Percentiles rank a stretch among this genome's conserved stretches.
Conservation (phyloP, 1,139 yeast species). For the Geotrichum restrictum region DNA sequence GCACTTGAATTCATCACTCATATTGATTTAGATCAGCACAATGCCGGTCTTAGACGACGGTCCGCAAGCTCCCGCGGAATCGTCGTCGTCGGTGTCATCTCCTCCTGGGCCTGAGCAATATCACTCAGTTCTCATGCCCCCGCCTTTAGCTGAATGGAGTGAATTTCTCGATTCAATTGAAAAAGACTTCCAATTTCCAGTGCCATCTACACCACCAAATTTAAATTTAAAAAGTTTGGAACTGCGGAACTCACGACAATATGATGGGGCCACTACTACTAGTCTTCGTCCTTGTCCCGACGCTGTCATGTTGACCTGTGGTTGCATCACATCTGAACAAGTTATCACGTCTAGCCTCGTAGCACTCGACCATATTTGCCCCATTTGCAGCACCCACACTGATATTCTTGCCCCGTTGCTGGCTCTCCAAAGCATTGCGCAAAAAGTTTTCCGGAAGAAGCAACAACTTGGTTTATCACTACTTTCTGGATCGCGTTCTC, state of each 20-base stretch:
- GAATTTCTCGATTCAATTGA: constrained; percentile 32
- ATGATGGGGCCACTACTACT: too few relatives aligned
- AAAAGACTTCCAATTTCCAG: constrained; percentile 35
- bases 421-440: constrained; percentile 10
- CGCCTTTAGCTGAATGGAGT: constrained; percentile 30
- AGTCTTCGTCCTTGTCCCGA: constrained; percentile 8
- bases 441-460: constrained; percentile 9
- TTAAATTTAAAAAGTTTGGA: too few relatives aligned
- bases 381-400: constrained; percentile 15
- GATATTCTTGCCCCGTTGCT: constrained; percentile 16
- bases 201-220: constrained; percentile 44
- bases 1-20: too few relatives aligned
- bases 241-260: not conserved
- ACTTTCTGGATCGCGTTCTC: constrained; percentile 7
- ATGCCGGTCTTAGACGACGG: too few relatives aligned
- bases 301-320: constrained; percentile 50
- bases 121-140: constrained; percentile 8
- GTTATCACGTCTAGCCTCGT: not conserved
- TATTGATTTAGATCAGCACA: too few relatives aligned
- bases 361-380: constrained; percentile 6
- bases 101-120: not conserved
- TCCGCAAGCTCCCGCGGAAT: too few relatives aligned
- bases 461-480: constrained; percentile 14
- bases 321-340: constrained; percentile 62
- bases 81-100: not conserved